These are phyloP conservation scores for Boletus tomentosulus DNA, from an alignment of 768 basidiomycete genomes.

Conservation along the genomic window DNA sequence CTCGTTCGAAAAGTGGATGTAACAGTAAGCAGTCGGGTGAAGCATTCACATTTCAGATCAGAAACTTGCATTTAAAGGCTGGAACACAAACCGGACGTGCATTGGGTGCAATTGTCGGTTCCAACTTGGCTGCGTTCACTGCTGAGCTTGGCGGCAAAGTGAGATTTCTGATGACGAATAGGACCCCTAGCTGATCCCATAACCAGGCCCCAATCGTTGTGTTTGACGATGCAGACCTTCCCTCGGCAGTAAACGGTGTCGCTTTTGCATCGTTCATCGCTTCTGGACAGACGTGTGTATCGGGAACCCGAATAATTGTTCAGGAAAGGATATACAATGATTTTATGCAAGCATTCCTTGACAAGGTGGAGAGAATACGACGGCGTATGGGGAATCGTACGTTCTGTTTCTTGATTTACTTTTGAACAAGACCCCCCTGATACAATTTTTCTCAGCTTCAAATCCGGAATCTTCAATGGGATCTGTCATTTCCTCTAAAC, in stretches of 20 bases:
- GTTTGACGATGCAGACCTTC: conserved; percentile 73
- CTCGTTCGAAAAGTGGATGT: conserved; percentile 78
- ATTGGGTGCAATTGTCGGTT: conserved; percentile 68
- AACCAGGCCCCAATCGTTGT: conserved; percentile 72
- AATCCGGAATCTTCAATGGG: conserved; percentile 77
- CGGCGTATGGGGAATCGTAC: conserved; percentile 75
- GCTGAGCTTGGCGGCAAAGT: conserved; percentile 89
- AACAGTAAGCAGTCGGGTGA: conserved; percentile 48
- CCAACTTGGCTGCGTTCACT: conserved; percentile 70
- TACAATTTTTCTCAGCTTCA: conserved; percentile 42
- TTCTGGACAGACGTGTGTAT: conserved; percentile 89
- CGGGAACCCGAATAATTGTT: conserved; percentile 78
- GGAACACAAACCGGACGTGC: conserved; percentile 75
- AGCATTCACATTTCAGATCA: neutral
- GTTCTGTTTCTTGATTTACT: conserved; percentile 23
- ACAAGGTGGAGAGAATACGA: conserved; percentile 59
- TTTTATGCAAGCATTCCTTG: conserved; percentile 59
- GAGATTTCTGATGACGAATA: neutral
- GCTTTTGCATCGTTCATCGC: conserved; percentile 84
- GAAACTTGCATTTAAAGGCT: conserved; percentile 42
- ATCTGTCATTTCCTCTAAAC: conserved; percentile 63
- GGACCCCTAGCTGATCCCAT: conserved; percentile 1
- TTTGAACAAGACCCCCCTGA: neutral
- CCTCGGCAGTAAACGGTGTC: conserved; percentile 74
- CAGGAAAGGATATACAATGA: conserved; percentile 65